These are phyloP conservation scores for Coniochaeta ligniaria DNA, from an alignment of 2,329 filamentous ascomycete species.

Conservation along the genomic window DNA sequence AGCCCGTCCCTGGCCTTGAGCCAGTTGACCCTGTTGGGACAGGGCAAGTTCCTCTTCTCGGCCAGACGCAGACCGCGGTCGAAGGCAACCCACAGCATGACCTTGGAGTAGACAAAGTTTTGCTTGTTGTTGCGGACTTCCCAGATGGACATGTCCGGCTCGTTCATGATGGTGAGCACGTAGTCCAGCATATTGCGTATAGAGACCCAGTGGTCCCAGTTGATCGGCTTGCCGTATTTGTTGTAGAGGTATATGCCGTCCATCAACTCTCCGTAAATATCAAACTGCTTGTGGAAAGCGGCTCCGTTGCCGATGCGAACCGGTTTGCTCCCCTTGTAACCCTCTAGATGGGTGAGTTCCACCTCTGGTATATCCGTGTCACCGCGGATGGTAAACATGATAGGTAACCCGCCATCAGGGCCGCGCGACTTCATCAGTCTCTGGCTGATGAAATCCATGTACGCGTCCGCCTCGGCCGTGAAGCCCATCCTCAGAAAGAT, in stretches of 20 bases:
- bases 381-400: conserved; percentile 76
- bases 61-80: conserved; percentile 67
- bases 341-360: conserved; percentile 63
- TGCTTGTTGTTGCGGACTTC: conserved; percentile 70
- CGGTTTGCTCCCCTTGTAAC: conserved; percentile 62
- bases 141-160: conserved; percentile 78
- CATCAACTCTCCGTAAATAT: conserved; percentile 75
- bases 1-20: conserved; percentile 57
- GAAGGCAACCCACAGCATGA: conserved; percentile 78
- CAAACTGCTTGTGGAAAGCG: conserved; percentile 68
- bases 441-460: conserved; percentile 72
- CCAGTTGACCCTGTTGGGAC: conserved; percentile 63
- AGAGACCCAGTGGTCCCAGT: conserved; percentile 69
- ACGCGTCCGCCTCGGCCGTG: conserved; percentile 67
- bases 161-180: conserved; percentile 58
- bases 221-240: conserved; percentile 69
- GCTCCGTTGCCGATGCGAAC: conserved; percentile 74
- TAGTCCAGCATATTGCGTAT: conserved; percentile 66
- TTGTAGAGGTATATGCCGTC: conserved; percentile 73
- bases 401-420: conserved; percentile 57
- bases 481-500: conserved; percentile 72
- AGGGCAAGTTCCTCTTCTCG: conserved; percentile 70
- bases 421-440: conserved; percentile 57
- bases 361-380: conserved; percentile 67
- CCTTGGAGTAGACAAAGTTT: conserved; percentile 74